These are phyloP conservation scores for Citeromyces matritensis DNA, from an alignment of 805 yeast species.

Conservation along the genomic window DNA sequence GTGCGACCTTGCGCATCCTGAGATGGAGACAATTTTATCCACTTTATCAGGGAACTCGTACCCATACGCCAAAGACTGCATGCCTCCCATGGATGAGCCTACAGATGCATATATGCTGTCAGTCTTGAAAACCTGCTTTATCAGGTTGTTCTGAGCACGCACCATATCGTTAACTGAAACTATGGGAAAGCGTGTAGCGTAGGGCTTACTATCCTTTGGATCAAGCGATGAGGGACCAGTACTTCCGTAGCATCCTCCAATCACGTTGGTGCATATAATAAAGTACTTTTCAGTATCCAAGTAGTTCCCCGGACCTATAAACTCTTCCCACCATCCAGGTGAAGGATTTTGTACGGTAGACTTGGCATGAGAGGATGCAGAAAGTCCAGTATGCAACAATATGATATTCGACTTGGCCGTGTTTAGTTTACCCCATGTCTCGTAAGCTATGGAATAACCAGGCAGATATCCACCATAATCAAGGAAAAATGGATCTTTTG, in stretches of 20 bases:
- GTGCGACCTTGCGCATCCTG: slow-evolving; percentile 89
- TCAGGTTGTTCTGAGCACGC: slow-evolving; percentile 66
- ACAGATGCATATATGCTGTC: slow-evolving; percentile 58
- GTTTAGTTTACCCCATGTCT: slow-evolving; percentile 77
- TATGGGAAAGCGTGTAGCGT: slow-evolving; percentile 83
- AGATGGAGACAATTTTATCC: slow-evolving; percentile 58
- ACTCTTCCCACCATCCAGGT: slow-evolving; percentile 93
- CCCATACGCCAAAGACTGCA: slow-evolving; percentile 86
- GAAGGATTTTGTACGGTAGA: slow-evolving; percentile 55
- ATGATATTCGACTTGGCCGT: slow-evolving; percentile 53
- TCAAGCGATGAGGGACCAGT: slow-evolving; percentile 82
- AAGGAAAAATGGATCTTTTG: slow-evolving; percentile 44
- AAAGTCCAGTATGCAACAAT: slow-evolving; percentile 76
- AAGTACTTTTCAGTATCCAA: slow-evolving; percentile 74
- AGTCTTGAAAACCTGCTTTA: slow-evolving; percentile 48
- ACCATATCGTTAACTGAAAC: slow-evolving; percentile 82
- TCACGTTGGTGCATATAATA: slow-evolving; percentile 78
- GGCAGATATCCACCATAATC: slow-evolving; percentile 77
- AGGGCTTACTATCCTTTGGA: slow-evolving; percentile 50
- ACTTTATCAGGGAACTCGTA: slow-evolving; percentile 72
- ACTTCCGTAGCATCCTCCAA: slow-evolving; percentile 92
- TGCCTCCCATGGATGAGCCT: slow-evolving; percentile 98
- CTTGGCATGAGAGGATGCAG: slow-evolving; percentile 89
- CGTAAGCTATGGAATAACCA: slow-evolving; percentile 74
- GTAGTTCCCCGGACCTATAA: slow-evolving; percentile 73